Evolutionary conservation across 441 rosid species (phyloP).

Genomic region (Eutrema salsugineum): DNA sequence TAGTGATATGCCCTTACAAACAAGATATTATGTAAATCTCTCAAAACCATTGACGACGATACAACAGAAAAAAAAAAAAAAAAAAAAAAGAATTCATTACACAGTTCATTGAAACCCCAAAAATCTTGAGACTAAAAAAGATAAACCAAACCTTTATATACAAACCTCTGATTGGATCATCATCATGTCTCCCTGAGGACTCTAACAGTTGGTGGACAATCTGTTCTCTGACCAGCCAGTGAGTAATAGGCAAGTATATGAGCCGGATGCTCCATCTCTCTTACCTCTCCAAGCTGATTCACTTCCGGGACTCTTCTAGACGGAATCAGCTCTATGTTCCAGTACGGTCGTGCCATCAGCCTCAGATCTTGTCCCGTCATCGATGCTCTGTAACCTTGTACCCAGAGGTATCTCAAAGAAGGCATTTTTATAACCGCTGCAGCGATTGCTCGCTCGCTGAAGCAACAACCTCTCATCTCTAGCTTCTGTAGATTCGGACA

Average conservation of each 20-base stretch:
- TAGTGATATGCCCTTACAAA: constrained; percentile 14
- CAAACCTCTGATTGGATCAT: constrained; percentile 22
- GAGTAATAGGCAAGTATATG: constrained; percentile 94
- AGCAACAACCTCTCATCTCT: constrained; percentile 91
- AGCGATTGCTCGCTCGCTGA: constrained; percentile 74
- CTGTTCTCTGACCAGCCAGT: constrained; percentile 80
- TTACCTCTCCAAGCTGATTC: constrained; percentile 33
- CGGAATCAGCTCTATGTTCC: constrained; percentile 95
- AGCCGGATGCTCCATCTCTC: constrained; percentile 62
- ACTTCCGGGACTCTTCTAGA: constrained; percentile 37
- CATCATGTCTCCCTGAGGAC: constrained; percentile 40
- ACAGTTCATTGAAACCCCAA: constrained; percentile 8
- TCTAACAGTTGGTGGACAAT: constrained; percentile 67
- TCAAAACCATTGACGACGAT: constrained; percentile 20
- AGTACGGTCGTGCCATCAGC: constrained; percentile 80
- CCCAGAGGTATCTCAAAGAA: constrained; percentile 90
- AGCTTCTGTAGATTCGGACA: constrained; percentile 83
- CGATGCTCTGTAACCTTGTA: constrained; percentile 76
- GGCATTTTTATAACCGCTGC: constrained; percentile 54
- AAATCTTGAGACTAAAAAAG: neutral
- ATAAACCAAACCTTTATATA: constrained; percentile 19
- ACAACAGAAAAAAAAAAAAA: neutral
- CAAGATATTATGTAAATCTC: constrained; percentile 17
- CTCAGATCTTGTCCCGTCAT: constrained; percentile 45
- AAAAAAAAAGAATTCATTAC: neutral